phyloP scores from a whole-genome alignment of 2,329 filamentous ascomycete genomes.

The Ophiostoma ips region DNA sequence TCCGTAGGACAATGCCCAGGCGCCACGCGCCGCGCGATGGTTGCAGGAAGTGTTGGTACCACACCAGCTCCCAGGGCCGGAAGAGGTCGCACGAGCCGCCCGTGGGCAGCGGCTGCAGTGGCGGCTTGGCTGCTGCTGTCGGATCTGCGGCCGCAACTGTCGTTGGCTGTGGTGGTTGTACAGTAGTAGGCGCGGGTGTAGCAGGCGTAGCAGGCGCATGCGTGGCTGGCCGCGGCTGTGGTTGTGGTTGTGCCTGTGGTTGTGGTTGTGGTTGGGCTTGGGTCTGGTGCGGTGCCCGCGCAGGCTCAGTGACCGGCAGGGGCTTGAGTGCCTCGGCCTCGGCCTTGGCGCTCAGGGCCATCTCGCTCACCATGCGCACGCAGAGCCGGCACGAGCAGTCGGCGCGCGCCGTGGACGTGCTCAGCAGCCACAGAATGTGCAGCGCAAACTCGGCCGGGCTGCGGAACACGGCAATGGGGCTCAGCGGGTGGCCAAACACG shows the following conservation, averaged over 20 bases:
- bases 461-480: constrained; percentile 24
- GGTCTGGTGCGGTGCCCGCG: background rate
- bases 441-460: constrained; percentile 39
- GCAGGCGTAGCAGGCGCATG: too few species aligned
- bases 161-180: background rate
- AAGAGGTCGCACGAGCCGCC: constrained; percentile 14
- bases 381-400: constrained; percentile 40
- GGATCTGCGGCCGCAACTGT: background rate
- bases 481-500: constrained; percentile 14
- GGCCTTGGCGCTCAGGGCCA: background rate
- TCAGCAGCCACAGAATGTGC: constrained; percentile 38
- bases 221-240: background rate
- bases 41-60: constrained; percentile 22
- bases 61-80: constrained; percentile 23
- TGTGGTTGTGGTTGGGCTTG: background rate
- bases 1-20: constrained; percentile 20
- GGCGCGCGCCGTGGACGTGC: constrained; percentile 30
- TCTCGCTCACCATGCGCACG: constrained; percentile 17
- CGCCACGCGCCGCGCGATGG: constrained; percentile 21
- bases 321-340: background rate
- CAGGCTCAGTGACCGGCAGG: too few species aligned
- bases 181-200: too few species aligned
- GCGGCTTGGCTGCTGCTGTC: background rate
- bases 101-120: background rate
- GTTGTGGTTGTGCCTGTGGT: background rate